A percentile compares a stretch with the other conserved stretches of the same genome.
phyloP scores from a whole-genome alignment of 106 monocot species.

The Phalaenopsis aphrodite region DNA sequence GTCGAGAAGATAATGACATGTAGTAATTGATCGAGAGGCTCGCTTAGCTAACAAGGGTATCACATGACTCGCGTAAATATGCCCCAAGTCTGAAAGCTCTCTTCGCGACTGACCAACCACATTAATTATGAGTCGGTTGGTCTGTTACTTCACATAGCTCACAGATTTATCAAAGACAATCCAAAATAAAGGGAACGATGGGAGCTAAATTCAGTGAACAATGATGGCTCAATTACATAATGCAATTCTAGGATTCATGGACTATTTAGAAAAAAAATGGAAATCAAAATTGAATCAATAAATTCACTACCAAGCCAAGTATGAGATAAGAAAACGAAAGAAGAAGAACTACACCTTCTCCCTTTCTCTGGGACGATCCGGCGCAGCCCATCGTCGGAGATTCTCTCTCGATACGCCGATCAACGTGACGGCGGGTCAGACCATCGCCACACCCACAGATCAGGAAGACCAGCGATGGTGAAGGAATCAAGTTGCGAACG shows the following conservation, averaged over 20 bases:
- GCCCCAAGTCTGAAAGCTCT: no score
- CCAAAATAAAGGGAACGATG: not conserved
- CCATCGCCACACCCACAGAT: not conserved
- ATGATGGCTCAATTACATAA: not conserved
- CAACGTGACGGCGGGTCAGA: not conserved
- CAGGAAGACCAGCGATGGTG: not conserved
- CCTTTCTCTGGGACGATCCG: constrained; percentile 39
- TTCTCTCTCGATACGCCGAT: not conserved
- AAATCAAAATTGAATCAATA: not conserved
- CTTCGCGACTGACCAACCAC: no score
- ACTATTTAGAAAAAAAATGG: not conserved
- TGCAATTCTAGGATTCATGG: not conserved
- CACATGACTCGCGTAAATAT: no score
- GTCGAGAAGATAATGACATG: no score
- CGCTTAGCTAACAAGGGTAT: no score
- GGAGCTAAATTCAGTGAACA: not conserved
- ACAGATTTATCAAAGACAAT: not conserved
- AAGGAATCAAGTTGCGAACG: not conserved
- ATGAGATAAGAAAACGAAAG: not conserved
- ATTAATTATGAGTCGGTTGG: not conserved
- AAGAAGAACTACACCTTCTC: constrained; percentile 20
- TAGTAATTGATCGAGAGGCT: no score
- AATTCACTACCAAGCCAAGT: not conserved
- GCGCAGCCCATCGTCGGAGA: constrained; percentile 44
- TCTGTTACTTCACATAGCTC: not conserved